Conservation (phyloP, 805 yeast genomes). For the Candida nitratophila region DNA sequence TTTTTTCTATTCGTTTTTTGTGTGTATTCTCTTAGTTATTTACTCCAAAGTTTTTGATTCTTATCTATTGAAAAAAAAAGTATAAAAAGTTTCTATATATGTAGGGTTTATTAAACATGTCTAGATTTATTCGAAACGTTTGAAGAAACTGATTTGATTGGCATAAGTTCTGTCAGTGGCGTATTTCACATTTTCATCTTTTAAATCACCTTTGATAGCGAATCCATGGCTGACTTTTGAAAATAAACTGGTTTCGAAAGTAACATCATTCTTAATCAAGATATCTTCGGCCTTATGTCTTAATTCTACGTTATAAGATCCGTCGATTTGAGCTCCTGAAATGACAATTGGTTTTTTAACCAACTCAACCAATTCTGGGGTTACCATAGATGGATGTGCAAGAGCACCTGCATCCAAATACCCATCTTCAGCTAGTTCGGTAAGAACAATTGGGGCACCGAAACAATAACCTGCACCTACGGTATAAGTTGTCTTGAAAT, state of each 20-base stretch:
- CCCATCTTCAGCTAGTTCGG: slow-evolving; percentile 35
- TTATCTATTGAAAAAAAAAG: no score
- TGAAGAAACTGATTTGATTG: slow-evolving; percentile 35
- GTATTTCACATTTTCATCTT: slow-evolving; percentile 43
- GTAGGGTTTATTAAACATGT: not conserved
- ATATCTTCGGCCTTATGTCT: slow-evolving; percentile 56
- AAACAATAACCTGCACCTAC: slow-evolving; percentile 75
- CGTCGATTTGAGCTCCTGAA: slow-evolving; percentile 69
- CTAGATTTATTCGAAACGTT: slow-evolving; percentile 8
- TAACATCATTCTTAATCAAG: slow-evolving; percentile 37
- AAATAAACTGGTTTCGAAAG: slow-evolving; percentile 52
- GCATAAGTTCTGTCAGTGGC: slow-evolving; percentile 61
- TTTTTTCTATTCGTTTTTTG: no score
- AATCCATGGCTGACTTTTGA: slow-evolving; percentile 70
- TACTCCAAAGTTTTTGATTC: no score
- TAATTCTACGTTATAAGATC: slow-evolving; percentile 52
- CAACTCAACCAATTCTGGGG: slow-evolving; percentile 54
- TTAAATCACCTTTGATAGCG: slow-evolving; percentile 69
- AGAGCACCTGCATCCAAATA: slow-evolving; percentile 52
- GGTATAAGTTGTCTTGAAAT: slow-evolving; percentile 39
- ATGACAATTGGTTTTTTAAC: slow-evolving; percentile 58
- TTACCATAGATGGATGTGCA: slow-evolving; percentile 79
- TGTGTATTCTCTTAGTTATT: no score
- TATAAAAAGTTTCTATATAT: not conserved
- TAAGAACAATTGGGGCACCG: slow-evolving; percentile 69